Evolutionary conservation across 2,329 filamentous ascomycete species (phyloP), one percentile per base, ranked within the genome.

Genomic region (Talaromyces rugulosus): DNA sequence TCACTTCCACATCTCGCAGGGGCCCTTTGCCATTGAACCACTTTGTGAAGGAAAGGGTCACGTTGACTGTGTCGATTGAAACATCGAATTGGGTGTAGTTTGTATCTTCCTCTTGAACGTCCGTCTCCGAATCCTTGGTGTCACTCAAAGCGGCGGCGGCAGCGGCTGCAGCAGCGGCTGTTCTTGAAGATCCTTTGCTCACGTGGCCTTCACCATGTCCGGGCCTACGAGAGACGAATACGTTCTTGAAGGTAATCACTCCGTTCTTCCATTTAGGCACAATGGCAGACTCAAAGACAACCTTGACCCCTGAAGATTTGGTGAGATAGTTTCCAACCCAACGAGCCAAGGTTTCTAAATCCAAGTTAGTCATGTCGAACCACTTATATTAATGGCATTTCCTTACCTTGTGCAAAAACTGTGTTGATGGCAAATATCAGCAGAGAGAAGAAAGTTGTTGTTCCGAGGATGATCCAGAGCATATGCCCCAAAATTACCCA

Each of bases 61-160:
- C 94, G 71, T 99, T 96, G 64, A 99, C 91, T 0, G 91, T 96
- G 65, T 95, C 91, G 63, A 99, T 91, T 0, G 92, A 96, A 16
- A 99, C 82, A 71, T 99, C 95, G 69, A 97, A 99, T 68, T 99
- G 95, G 0, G 93, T 97, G 74, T 98, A 99, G 72, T 99, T 99
- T 18, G 91, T 92, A 72, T 98, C 94, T 71, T 98, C 93, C 62
- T 88, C 76, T 56, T 66, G 66, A 16, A 74, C 70, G 1, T 79
- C 75, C 33, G 83, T 81, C 31, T 73, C 74, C 50, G 70, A 66
- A 36, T 79, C 80, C 42, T 77, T 74, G 34, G 77, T 75, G 58
- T 79, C 80, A 42, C 77, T 74, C 44, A 72, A 79, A 62, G 86
- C 84, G 50, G 86, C 88, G 0, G 91, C 90, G 0, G 91, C 90